Conservation (phyloP, 768 basidiomycete genomes). For the Hortiboletus campestris region DNA sequence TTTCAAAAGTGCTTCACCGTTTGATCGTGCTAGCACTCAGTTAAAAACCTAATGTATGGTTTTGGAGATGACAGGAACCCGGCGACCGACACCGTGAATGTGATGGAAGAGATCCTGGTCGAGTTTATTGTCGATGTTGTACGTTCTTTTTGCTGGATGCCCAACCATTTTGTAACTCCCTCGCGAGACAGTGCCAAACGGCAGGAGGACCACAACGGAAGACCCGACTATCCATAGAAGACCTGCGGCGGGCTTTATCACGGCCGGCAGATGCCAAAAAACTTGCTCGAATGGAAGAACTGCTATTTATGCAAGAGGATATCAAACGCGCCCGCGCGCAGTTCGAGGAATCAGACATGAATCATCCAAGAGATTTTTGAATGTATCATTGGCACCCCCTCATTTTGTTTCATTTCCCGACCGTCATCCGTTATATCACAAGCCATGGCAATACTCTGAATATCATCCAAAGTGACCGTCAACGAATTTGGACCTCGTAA, state of each 20-base stretch:
- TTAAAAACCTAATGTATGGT: conserved; percentile 86
- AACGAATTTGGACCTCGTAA: neutral
- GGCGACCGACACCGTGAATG: conserved; percentile 81
- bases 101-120: conserved; percentile 91
- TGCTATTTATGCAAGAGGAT: conserved; percentile 91
- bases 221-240: conserved; percentile 79
- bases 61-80: conserved; percentile 92
- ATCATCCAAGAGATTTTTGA: conserved; percentile 47
- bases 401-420: neutral
- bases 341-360: conserved; percentile 59
- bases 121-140: conserved; percentile 91
- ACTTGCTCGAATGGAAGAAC: conserved; percentile 87
- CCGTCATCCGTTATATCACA: conserved; percentile 1
- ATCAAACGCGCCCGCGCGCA: conserved; percentile 85
- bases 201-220: conserved; percentile 71
- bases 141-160: conserved; percentile 34
- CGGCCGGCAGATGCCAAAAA: conserved; percentile 90
- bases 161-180: conserved; percentile 4
- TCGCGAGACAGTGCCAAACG: conserved; percentile 57
- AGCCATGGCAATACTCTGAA: conserved; percentile 2
- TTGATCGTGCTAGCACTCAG: conserved; percentile 37
- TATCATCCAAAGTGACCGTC: neutral
- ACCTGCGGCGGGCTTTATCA: conserved; percentile 76
- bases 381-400: neutral
- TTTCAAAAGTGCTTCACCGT: conserved; percentile 1